Evolutionary conservation across 2,329 filamentous ascomycete genomes (phyloP), one percentile per base, ranked within the genome.

Genomic region (Periconia sp.): DNA sequence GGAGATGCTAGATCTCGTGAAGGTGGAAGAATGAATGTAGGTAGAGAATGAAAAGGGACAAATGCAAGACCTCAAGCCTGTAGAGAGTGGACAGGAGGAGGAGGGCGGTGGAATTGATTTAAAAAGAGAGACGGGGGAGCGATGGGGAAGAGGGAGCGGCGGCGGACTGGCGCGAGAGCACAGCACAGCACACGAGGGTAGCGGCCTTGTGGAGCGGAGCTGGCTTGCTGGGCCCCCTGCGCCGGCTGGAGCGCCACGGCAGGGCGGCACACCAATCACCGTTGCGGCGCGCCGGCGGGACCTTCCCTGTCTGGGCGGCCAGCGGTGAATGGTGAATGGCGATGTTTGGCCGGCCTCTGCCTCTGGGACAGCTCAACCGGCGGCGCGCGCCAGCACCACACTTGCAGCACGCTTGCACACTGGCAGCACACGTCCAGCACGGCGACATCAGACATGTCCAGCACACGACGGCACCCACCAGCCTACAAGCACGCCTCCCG

Each of bases 11-110:
- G 53, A 65, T 65, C 65, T 68, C 66, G 40, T 47, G 17, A 18
- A 24, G 36, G 38, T 28, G 47, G 52, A 47, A 32, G 53, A 59
- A 55, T 52, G 53, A 46, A 52, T 48, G 54, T 48, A 53, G 46
- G 36, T 41, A 39, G 35, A 38, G 52, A 67, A 67, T 45, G 59
- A 58, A 65, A 53, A 52, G 54, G 56, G 49, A 52, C 40, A 58
- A 57, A 43, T 52, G 51, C 38, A 64, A 67, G 62, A 64, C 66
- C 49, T 68, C 66, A 67, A 68, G 66, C 64, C 65, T 68, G 65
- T 65, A 68, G 49, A 68, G 63, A 67, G 61, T 64, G 63, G 45
- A 67, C 61, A 66, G 62, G 54, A 50, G 32, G 43, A 54, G 43
- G 55, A 49, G 39, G 48, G 56, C 40, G 41, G 21, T 26, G 16